Percentiles rank a stretch among this genome's conserved stretches.
phyloP scores from a whole-genome alignment of 495 filamentous ascomycete species.

The Podospora tetraspora region DNA sequence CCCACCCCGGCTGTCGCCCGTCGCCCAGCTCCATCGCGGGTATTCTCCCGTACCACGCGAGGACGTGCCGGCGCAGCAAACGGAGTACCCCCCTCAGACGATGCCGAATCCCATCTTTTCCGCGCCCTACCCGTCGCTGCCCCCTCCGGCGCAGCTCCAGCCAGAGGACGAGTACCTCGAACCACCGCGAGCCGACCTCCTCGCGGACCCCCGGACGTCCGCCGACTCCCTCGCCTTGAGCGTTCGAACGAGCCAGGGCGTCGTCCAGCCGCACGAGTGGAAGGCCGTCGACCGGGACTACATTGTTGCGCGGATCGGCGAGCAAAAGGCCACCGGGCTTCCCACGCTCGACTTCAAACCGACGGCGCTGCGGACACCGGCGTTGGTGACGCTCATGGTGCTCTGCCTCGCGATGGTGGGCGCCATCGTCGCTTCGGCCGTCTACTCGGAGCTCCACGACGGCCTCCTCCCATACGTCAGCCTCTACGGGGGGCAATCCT shows the following conservation, averaged over 20 bases:
- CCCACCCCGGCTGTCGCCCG: neutral
- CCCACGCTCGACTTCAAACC: conserved; percentile 63
- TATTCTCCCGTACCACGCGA: neutral
- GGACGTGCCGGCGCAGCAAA: conserved; percentile 2
- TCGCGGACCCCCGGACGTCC: conserved; percentile 17
- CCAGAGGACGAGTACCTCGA: neutral
- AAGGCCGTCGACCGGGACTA: conserved; percentile 18
- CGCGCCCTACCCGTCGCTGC: conserved; percentile 6
- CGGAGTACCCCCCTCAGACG: neutral
- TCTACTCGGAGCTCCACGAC: conserved; percentile 58
- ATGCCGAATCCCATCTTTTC: conserved; percentile 5
- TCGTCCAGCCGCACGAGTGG: conserved; percentile 30
- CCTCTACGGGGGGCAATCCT: conserved; percentile 68
- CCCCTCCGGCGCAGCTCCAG: conserved; percentile 5
- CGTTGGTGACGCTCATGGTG: conserved; percentile 52
- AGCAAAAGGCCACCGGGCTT: conserved; percentile 11
- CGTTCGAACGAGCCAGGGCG: conserved; percentile 19
- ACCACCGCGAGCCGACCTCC: conserved; percentile 4
- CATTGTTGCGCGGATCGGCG: conserved; percentile 15
- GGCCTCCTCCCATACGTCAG: conserved; percentile 62
- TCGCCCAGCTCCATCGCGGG: neutral
- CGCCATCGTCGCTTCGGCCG: conserved; percentile 64
- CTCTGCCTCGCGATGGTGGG: conserved; percentile 66
- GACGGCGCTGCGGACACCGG: conserved; percentile 56
- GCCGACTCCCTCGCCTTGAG: conserved; percentile 30